Percentiles rank a stretch among this genome's conserved stretches.
Evolutionary conservation across 225 moss, liverwort and hornwort genomes (phyloP).

Genomic region (Bryoerythrophyllum caledonicum): DNA sequence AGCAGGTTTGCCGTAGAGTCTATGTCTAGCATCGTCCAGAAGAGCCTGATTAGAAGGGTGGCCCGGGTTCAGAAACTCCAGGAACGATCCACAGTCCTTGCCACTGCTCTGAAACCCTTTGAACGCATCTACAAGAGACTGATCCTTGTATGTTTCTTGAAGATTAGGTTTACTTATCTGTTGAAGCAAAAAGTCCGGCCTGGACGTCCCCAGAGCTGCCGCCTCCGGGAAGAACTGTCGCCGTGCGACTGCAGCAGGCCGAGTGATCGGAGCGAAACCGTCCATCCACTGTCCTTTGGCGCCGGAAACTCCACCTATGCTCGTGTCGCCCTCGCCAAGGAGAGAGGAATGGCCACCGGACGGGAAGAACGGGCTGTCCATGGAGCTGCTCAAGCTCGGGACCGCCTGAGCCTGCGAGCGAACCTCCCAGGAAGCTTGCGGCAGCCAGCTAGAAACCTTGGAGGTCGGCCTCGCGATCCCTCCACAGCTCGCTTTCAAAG

Average conservation of each 20-base stretch:
- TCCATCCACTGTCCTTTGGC: constrained; percentile 30
- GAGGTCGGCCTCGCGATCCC: constrained; percentile 2
- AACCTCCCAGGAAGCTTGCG: constrained; percentile 31
- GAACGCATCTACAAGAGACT: constrained; percentile 14
- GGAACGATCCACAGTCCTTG: constrained; percentile 25
- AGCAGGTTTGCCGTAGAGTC: neutral
- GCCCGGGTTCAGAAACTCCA: constrained; percentile 16
- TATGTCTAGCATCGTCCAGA: constrained; percentile 6
- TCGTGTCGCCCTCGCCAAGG: neutral
- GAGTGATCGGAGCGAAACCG: constrained; percentile 14
- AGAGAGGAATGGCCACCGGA: constrained; percentile 7
- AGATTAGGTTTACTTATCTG: constrained; percentile 18
- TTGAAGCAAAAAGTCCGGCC: neutral
- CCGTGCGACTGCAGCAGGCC: constrained; percentile 12
- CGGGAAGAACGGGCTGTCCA: constrained; percentile 16
- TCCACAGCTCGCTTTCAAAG: too few species aligned
- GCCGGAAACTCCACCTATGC: too few species aligned
- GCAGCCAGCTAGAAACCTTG: constrained; percentile 32
- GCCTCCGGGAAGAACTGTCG: constrained; percentile 35
- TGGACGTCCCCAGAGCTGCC: constrained; percentile 35
- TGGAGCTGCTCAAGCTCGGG: constrained; percentile 3
- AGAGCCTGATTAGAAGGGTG: neutral
- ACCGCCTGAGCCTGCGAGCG: too few species aligned
- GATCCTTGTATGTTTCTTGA: constrained; percentile 18
- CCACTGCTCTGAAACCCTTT: constrained; percentile 28